Conservation (phyloP, 2,329 filamentous ascomycete species). For the Talaromyces pinophilus region DNA sequence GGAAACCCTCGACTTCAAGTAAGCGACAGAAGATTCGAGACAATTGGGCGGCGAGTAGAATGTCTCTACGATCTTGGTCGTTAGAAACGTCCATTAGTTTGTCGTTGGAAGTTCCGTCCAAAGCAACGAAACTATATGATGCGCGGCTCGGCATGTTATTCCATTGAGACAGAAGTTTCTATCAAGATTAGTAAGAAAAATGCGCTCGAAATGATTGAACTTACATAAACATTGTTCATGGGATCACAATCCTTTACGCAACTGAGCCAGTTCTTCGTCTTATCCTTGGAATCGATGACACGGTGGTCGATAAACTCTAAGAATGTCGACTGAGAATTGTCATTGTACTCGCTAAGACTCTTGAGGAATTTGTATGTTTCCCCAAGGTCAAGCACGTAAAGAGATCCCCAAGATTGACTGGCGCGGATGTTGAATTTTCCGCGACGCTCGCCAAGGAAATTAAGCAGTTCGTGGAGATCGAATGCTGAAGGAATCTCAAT, state of each 20-base stretch:
- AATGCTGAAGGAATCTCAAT: constrained; percentile 46
- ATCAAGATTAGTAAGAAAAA: neutral
- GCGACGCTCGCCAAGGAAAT: constrained; percentile 41
- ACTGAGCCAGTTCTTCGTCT: constrained; percentile 47
- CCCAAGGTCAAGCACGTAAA: constrained; percentile 46
- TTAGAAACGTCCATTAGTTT: constrained; percentile 44
- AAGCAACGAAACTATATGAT: constrained; percentile 44
- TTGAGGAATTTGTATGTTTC: constrained; percentile 46
- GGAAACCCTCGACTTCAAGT: constrained; percentile 50
- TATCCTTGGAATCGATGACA: constrained; percentile 47
- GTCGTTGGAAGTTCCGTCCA: constrained; percentile 34
- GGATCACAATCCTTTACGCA: constrained; percentile 46
- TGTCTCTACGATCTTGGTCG: constrained; percentile 40
- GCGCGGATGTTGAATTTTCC: constrained; percentile 48
- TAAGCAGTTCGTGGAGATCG: constrained; percentile 41
- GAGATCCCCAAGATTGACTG: constrained; percentile 44
- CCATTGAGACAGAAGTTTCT: constrained; percentile 47
- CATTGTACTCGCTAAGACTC: constrained; percentile 41
- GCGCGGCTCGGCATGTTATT: constrained; percentile 52
- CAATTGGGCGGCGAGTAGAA: constrained; percentile 47
- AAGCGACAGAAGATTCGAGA: constrained; percentile 50
- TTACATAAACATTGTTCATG: constrained; percentile 44
- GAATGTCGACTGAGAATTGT: constrained; percentile 42
- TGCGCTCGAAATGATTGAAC: constrained; percentile 24
- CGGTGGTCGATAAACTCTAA: constrained; percentile 49